These are phyloP conservation scores for Thozetella sp. DNA, from an alignment of 495 filamentous ascomycete species.

Conservation along the genomic window DNA sequence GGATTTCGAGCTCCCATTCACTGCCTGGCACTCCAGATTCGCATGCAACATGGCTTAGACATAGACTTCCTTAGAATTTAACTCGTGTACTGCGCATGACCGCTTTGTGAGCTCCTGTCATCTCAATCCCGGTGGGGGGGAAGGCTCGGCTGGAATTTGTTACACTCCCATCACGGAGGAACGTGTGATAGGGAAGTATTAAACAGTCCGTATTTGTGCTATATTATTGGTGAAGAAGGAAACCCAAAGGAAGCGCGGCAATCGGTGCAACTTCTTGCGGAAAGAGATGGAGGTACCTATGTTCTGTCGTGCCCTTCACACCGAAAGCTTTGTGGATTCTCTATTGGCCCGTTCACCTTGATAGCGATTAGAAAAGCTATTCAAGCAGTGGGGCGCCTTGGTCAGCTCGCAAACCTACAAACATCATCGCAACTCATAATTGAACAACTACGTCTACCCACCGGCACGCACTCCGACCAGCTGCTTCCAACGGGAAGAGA, in stretches of 20 bases:
- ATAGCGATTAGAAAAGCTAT: constrained; percentile 6
- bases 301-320: no score
- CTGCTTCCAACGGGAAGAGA: no score
- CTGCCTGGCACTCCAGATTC: background rate
- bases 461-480: no score
- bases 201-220: no score
- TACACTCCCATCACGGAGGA: background rate
- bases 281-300: no score
- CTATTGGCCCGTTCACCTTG: constrained; percentile 1
- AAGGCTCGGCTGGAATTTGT: background rate
- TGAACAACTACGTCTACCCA: background rate
- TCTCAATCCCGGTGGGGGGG: no score
- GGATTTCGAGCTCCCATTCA: background rate
- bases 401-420: background rate
- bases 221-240: no score
- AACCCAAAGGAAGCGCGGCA: no score
- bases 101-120: background rate
- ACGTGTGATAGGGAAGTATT: no score
- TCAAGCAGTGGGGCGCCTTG: constrained; percentile 1
- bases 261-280: background rate
- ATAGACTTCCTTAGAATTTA: background rate
- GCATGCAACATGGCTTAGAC: background rate
- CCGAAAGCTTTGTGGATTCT: no score
- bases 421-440: background rate
- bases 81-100: background rate